Evolutionary conservation across 805 yeast species (phyloP).

Genomic region (Candida ponderosae): DNA sequence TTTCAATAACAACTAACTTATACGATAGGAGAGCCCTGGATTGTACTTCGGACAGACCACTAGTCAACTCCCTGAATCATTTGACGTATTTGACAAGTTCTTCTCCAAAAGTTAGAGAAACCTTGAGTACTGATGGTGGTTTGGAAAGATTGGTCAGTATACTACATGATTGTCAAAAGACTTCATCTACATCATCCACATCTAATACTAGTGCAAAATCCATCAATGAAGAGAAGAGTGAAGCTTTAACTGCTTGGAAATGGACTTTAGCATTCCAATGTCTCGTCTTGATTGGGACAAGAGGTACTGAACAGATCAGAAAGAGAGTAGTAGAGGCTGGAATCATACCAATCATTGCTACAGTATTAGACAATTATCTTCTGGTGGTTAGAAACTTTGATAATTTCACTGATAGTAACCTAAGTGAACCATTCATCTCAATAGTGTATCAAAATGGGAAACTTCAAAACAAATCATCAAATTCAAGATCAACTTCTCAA

Average conservation of each 20-base stretch:
- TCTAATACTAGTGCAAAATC: constrained; percentile 12
- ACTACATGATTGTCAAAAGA: constrained; percentile 58
- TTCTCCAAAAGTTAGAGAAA: constrained; percentile 84
- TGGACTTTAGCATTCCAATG: constrained; percentile 96
- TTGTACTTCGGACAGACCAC: constrained; percentile 80
- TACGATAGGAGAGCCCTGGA: constrained; percentile 92
- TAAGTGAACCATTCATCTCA: constrained; percentile 10
- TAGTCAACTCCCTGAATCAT: constrained; percentile 87
- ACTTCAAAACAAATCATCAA: too few relatives aligned
- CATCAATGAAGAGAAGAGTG: constrained; percentile 24
- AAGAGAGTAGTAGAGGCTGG: constrained; percentile 89
- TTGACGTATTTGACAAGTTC: constrained; percentile 81
- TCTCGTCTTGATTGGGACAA: constrained; percentile 80
- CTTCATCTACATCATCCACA: constrained; percentile 2
- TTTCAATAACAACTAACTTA: constrained; percentile 78
- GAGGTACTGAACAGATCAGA: constrained; percentile 84
- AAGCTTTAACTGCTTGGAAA: constrained; percentile 81
- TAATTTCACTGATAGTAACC: constrained; percentile 7
- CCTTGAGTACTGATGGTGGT: constrained; percentile 86
- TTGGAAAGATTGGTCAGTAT: constrained; percentile 81
- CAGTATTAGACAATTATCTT: constrained; percentile 83
- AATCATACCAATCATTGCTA: constrained; percentile 81
- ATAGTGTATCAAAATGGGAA: constrained; percentile 1
- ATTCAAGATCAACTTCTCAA: not conserved
- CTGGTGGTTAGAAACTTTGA: constrained; percentile 28